Evolutionary conservation across 768 basidiomycete genomes (phyloP).

Genomic region (Daedalea quercina): DNA sequence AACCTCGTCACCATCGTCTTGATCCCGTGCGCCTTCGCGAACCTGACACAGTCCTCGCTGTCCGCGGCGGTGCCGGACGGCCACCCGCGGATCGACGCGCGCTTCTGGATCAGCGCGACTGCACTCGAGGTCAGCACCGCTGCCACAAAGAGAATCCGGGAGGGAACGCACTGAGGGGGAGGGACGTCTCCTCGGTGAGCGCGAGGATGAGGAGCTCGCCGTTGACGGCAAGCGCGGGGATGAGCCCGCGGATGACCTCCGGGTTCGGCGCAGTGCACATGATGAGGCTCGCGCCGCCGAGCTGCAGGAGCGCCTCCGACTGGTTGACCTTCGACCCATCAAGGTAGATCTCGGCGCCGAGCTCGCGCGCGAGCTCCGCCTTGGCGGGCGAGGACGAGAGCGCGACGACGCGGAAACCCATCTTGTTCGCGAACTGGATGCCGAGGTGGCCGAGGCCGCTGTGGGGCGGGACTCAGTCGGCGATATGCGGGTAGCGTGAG

Average conservation of each 20-base stretch:
- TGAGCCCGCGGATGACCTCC: slow-evolving; percentile 10
- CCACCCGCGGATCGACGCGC: slow-evolving; percentile 20
- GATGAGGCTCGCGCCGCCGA: slow-evolving; percentile 34
- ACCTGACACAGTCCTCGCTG: slow-evolving; percentile 14
- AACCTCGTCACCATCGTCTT: slow-evolving; percentile 18
- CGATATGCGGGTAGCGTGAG: not conserved
- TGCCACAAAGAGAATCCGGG: not conserved
- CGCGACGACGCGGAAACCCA: slow-evolving; percentile 31
- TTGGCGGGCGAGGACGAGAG: slow-evolving; percentile 26
- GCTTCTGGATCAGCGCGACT: slow-evolving; percentile 13
- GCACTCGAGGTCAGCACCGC: slow-evolving; percentile 1
- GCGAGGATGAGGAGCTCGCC: slow-evolving; percentile 19
- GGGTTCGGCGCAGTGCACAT: slow-evolving; percentile 26
- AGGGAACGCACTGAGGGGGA: slow-evolving; percentile 13
- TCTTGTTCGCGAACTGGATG: slow-evolving; percentile 26
- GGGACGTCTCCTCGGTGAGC: slow-evolving; percentile 10
- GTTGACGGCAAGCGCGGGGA: slow-evolving; percentile 14
- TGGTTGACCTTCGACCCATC: slow-evolving; percentile 23
- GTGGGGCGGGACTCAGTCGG: not conserved
- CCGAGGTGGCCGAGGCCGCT: slow-evolving; percentile 29
- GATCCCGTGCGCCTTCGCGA: slow-evolving; percentile 13
- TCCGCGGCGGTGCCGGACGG: slow-evolving; percentile 15
- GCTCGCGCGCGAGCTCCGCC: slow-evolving; percentile 24
- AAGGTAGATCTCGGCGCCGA: slow-evolving; percentile 34
- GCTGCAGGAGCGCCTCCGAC: slow-evolving; percentile 25